phyloP scores from a whole-genome alignment of 1,284 basidiomycete species.

The Somion occarium region DNA sequence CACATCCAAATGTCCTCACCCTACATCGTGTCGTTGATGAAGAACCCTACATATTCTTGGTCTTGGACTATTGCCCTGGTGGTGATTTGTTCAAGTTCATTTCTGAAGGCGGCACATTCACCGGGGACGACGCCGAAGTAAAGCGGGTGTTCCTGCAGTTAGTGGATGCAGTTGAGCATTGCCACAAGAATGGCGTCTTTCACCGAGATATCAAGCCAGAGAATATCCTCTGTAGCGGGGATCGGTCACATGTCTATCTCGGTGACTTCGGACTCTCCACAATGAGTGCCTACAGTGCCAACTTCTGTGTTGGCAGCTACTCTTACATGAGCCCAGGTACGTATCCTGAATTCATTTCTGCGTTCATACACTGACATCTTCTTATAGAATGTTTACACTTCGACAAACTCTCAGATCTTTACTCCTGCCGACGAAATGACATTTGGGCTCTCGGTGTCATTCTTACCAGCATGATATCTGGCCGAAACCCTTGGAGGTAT shows the following conservation, averaged over 20 bases:
- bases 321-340: slow-evolving; percentile 58
- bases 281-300: slow-evolving; percentile 34
- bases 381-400: slow-evolving; percentile 23
- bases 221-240: slow-evolving; percentile 55
- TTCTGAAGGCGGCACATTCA: slow-evolving; percentile 14
- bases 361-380: background rate
- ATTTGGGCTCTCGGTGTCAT: slow-evolving; percentile 29
- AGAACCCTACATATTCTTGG: slow-evolving; percentile 52
- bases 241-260: slow-evolving; percentile 46
- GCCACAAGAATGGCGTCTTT: slow-evolving; percentile 56
- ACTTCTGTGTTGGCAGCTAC: slow-evolving; percentile 49
- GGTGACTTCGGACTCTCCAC: slow-evolving; percentile 73
- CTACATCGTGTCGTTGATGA: slow-evolving; percentile 60
- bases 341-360: slow-evolving; percentile 1
- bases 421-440: slow-evolving; percentile 18
- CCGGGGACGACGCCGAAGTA: slow-evolving; percentile 21
- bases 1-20: slow-evolving; percentile 49
- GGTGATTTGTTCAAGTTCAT: slow-evolving; percentile 27
- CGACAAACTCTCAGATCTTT: slow-evolving; percentile 18
- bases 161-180: slow-evolving; percentile 57
- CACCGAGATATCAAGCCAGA: slow-evolving; percentile 76
- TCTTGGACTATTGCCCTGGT: slow-evolving; percentile 57
- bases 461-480: slow-evolving; percentile 72
- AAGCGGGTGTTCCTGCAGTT: slow-evolving; percentile 50
- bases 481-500: slow-evolving; percentile 84